These are phyloP conservation scores for Solanum hybrid DNA, from an alignment of 305 asterid genomes.

Conservation along the genomic window DNA sequence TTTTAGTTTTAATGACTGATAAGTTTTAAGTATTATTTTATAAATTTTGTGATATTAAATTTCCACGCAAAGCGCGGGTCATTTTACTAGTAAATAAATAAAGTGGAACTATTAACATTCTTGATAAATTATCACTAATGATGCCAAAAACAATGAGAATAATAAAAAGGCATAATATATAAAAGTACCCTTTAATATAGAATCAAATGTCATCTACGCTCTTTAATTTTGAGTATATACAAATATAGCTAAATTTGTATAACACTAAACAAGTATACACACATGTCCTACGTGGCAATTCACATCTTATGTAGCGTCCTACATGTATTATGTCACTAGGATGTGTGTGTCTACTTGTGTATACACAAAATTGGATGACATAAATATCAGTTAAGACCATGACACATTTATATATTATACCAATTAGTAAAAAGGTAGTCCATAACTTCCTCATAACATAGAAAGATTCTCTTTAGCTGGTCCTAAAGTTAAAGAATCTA, in stretches of 20 bases:
- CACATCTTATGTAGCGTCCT: background rate
- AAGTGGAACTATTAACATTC: background rate
- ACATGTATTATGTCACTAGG: background rate
- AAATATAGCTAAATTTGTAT: background rate
- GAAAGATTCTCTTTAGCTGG: background rate
- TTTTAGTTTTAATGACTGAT: too few species aligned
- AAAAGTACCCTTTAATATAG: background rate
- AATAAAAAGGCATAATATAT: background rate
- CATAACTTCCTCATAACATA: background rate
- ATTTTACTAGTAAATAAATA: too few species aligned
- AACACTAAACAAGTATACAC: background rate
- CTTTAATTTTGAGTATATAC: background rate
- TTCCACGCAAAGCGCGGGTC: too few species aligned
- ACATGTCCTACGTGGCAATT: background rate
- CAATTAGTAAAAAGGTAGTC: background rate
- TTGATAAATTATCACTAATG: background rate
- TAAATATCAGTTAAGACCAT: background rate
- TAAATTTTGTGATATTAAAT: too few species aligned
- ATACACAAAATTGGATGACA: too few species aligned
- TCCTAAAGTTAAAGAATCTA: background rate
- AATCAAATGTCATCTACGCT: background rate
- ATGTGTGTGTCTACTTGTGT: background rate
- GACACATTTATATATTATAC: background rate
- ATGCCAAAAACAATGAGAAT: background rate
- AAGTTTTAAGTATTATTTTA: too few species aligned